A percentile compares a stretch with the other conserved stretches of the same genome.
phyloP scores from a whole-genome alignment of 306 rosid genomes.

The Castanospermum australe region DNA sequence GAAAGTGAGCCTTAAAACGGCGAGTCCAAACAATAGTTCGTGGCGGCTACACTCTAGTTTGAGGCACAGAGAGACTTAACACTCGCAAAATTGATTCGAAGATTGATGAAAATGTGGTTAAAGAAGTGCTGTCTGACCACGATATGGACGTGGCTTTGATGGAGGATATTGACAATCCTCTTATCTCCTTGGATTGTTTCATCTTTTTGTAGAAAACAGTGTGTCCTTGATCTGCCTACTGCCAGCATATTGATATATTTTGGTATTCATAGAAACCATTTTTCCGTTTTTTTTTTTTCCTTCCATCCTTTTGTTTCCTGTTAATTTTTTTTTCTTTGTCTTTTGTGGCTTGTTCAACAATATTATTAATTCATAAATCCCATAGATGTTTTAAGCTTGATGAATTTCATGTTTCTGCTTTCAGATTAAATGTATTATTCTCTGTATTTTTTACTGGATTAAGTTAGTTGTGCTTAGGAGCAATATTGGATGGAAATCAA shows the following conservation, averaged over 20 bases:
- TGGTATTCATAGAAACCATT: constrained; percentile 16
- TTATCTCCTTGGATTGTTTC: constrained; percentile 86
- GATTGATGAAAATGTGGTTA: constrained; percentile 58
- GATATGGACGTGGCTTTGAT: constrained; percentile 36
- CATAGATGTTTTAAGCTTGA: too few species aligned
- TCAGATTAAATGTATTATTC: too few species aligned
- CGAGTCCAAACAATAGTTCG: constrained; percentile 35
- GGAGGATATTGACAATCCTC: constrained; percentile 84
- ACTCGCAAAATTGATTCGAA: constrained; percentile 54
- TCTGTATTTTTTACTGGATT: too few species aligned
- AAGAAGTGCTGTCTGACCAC: constrained; percentile 41
- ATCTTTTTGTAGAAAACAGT: constrained; percentile 72
- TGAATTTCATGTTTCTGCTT: too few species aligned
- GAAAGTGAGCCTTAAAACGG: constrained; percentile 36
- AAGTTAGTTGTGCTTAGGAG: too few species aligned
- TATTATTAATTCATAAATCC: too few species aligned
- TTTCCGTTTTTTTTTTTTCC: neutral
- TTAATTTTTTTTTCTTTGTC: too few species aligned
- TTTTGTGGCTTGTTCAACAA: too few species aligned
- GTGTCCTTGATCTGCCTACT: too few species aligned
- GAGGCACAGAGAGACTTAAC: constrained; percentile 55
- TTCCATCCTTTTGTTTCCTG: too few species aligned
- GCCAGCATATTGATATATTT: neutral
- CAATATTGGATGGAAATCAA: too few species aligned
- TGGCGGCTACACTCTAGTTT: constrained; percentile 30